Conservation (phyloP, 1,139 yeast genomes). For the Sugiyamaella paludigena region DNA sequence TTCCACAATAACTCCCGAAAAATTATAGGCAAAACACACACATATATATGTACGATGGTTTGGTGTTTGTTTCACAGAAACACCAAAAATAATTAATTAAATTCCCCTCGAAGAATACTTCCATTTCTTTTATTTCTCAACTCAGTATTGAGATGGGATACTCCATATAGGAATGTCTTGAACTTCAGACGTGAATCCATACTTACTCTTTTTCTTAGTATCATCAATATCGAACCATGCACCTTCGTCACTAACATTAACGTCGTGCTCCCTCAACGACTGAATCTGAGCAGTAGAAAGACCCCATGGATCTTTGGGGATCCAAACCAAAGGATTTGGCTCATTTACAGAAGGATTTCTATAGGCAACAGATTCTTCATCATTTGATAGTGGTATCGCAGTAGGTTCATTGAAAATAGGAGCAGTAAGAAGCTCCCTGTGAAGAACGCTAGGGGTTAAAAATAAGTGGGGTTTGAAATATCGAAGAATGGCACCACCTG, state of each 20-base stretch:
- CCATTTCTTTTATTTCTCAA: neutral
- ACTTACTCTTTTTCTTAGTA: conserved; percentile 29
- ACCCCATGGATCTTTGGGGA: conserved; percentile 84
- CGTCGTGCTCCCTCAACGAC: conserved; percentile 38
- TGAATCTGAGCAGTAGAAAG: conserved; percentile 60
- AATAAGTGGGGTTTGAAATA: conserved; percentile 61
- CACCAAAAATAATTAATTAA: neutral
- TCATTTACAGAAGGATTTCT: conserved; percentile 70
- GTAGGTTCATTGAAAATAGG: conserved; percentile 44
- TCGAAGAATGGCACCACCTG: conserved; percentile 27
- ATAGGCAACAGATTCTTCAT: conserved; percentile 55
- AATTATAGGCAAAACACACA: no score
- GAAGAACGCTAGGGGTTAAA: conserved; percentile 35
- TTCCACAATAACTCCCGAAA: no score
- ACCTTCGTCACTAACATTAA: conserved; percentile 63
- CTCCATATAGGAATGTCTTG: conserved; percentile 31
- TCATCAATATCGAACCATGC: conserved; percentile 55
- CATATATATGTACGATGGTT: no score
- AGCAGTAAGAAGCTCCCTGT: conserved; percentile 39
- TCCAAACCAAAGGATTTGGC: conserved; percentile 74
- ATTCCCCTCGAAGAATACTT: neutral
- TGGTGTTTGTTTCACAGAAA: no score
- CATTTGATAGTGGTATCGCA: conserved; percentile 31
- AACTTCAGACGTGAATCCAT: conserved; percentile 23
- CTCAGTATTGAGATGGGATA: conserved; percentile 22